Percentiles rank a stretch among this genome's conserved stretches.
Conservation (phyloP, 371 early-diverging fungal species). For the Encephalitozoon hellem region DNA sequence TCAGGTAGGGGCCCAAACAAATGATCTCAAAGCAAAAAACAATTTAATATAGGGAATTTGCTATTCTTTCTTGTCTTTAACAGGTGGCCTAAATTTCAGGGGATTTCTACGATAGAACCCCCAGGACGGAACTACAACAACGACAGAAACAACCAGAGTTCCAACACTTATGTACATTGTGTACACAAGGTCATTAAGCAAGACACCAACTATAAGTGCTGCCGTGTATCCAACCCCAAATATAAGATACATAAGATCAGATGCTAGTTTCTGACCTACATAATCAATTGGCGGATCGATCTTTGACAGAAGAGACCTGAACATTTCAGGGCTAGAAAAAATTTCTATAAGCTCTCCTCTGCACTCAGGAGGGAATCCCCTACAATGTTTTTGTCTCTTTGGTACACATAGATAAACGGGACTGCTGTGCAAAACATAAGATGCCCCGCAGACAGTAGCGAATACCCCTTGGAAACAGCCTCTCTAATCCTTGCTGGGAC, state of each 20-base stretch:
- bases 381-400: background rate
- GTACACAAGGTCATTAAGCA: conserved; percentile 47
- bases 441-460: background rate
- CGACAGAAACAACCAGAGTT: conserved; percentile 22
- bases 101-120: conserved; percentile 56
- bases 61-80: conserved; percentile 20
- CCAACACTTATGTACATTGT: conserved; percentile 39
- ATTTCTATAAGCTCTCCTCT: background rate
- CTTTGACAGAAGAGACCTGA: conserved; percentile 22
- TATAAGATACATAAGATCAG: conserved; percentile 43
- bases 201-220: conserved; percentile 45
- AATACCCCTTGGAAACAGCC: background rate
- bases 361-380: background rate
- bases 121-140: conserved; percentile 59
- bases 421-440: background rate
- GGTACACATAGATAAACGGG: conserved; percentile 2
- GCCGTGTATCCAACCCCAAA: conserved; percentile 48
- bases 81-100: conserved; percentile 43
- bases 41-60: background rate
- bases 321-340: conserved; percentile 2
- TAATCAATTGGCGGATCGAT: conserved; percentile 58
- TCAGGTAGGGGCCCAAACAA: background rate
- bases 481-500: background rate
- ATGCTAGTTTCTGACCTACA: conserved; percentile 56
- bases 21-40: background rate